Conservation (phyloP, 257 asterid species). For the Capsicum chinense region DNA sequence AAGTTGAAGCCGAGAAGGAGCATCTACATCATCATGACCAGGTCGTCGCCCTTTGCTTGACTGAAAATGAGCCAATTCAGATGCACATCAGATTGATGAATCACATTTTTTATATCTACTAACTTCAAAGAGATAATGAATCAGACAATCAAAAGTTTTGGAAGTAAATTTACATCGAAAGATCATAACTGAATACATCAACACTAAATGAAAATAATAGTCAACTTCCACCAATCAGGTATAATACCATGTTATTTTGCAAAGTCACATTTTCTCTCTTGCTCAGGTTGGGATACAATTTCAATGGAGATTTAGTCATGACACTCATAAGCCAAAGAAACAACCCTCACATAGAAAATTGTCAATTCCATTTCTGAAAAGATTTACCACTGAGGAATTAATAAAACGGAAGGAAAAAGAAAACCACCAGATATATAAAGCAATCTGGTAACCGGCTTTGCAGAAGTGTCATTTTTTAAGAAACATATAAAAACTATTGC, state of each 20-base stretch:
- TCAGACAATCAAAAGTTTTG: slow-evolving; percentile 1
- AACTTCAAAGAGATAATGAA: not conserved
- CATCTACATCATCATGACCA: slow-evolving; percentile 86
- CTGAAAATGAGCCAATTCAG: slow-evolving; percentile 50
- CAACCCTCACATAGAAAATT: not conserved
- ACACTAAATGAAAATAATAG: not conserved
- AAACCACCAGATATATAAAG: not conserved
- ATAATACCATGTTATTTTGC: not conserved
- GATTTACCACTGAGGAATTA: not conserved
- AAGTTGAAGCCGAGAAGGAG: slow-evolving; percentile 84
- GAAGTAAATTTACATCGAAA: not conserved
- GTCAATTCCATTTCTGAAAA: slow-evolving; percentile 1
- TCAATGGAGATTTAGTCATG: not conserved
- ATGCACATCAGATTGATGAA: slow-evolving; percentile 36
- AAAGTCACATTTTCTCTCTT: not conserved
- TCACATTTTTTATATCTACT: not conserved
- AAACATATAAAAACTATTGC: not conserved
- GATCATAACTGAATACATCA: slow-evolving; percentile 4
- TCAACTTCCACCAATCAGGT: slow-evolving; percentile 19
- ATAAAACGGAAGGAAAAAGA: not conserved
- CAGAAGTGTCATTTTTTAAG: not conserved
- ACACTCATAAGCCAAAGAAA: slow-evolving; percentile 1
- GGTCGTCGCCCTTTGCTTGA: slow-evolving; percentile 78
- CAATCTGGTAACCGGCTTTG: not conserved
- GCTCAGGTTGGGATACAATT: slow-evolving; percentile 18